Evolutionary conservation across 805 yeast genomes (phyloP), one percentile per base, ranked within the genome.

Genomic region (Saccharomyces jurei): DNA sequence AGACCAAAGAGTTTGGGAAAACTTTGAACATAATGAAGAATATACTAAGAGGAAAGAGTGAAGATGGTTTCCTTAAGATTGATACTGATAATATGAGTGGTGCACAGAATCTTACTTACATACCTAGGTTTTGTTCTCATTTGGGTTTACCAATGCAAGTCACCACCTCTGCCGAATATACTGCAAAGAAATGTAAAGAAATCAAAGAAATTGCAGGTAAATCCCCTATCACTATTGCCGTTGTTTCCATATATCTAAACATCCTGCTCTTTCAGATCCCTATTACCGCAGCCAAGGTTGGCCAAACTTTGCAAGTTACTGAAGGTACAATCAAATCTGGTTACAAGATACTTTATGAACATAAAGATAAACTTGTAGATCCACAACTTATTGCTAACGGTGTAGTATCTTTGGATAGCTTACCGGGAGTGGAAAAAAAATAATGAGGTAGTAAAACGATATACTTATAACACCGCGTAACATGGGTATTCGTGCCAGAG

Each of bases 251-350:
- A 50, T 94, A 92, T 72, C 85, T 94, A 87, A 88, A 96, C 6
- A 87, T 92, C 3, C 75, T 88, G n/a, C 74, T 94, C n/a, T 91
- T 91, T 68, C 87, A 87, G 48, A 84, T 85, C 36, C 86, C 83
- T 51, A 75, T 89, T 41, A 76, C 87, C 2, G 91, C 96, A 0
- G 73, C 86, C 1, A 86, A 82, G 64, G 92, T 94, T 54, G 88
- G 96, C 11, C 96, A 89, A 61, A 87, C 87, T 63, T 82, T 97
- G 17, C 98, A 97, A 62, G 98, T 94, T 21, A 87, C 96, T 64
- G 99, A 94, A 68, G 97, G 98, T 61, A 94, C 99, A 1, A 91
- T 94, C 63, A 89, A 94, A 70, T 88, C 97, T 1, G 84, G 94
- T 48, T 94, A 89, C 68, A 87, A 87, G 69, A 84, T 84, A 47